Conservation (phyloP, 805 yeast species). For the Spathaspora hagerdaliae region DNA sequence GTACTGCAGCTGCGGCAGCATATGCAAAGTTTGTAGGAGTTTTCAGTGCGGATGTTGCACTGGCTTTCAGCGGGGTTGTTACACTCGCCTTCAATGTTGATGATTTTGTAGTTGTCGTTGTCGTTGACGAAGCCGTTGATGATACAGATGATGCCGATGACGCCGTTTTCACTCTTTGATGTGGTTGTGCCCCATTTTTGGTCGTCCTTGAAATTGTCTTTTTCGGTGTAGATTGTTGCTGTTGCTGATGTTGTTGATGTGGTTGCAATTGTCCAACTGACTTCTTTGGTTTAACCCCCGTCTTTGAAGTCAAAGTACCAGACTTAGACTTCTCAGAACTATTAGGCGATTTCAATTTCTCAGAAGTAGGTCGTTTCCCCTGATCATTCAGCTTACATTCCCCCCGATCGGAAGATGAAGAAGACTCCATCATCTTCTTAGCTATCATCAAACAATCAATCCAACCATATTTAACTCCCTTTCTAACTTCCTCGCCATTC, state of each 20-base stretch:
- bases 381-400: too few species aligned
- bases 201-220: conserved; percentile 13
- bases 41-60: background rate
- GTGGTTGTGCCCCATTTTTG: conserved; percentile 6
- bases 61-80: background rate
- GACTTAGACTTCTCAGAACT: background rate
- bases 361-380: too few species aligned
- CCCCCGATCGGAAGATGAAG: too few species aligned
- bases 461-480: conserved; percentile 57
- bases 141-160: background rate
- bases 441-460: conserved; percentile 67
- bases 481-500: conserved; percentile 29
- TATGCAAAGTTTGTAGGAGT: conserved; percentile 33
- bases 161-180: conserved; percentile 6
- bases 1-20: conserved; percentile 46
- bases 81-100: conserved; percentile 8
- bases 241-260: background rate
- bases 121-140: background rate
- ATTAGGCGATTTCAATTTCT: background rate
- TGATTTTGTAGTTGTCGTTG: conserved; percentile 12
- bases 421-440: conserved; percentile 40
- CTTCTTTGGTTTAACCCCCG: background rate
- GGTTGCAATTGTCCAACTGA: background rate
- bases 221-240: background rate
- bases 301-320: background rate